Percentiles rank a stretch among this genome's conserved stretches.
Conservation (phyloP, 2,329 filamentous ascomycete genomes). For the Fusarium multiceps region DNA sequence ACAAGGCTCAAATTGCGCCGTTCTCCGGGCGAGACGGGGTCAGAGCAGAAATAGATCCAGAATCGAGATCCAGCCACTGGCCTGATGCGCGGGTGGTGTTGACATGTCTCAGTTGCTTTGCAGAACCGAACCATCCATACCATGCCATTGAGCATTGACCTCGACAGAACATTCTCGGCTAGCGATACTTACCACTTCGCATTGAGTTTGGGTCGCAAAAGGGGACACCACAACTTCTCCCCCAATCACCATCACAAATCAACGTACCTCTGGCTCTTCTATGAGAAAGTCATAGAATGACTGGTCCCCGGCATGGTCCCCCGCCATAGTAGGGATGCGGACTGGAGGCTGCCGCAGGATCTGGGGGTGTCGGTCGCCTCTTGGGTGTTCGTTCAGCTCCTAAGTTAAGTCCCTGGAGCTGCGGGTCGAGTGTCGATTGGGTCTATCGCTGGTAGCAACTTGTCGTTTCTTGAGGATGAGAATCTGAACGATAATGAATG, state of each 20-base stretch:
- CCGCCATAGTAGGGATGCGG: conserved; percentile 41
- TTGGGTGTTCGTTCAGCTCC: conserved; percentile 25
- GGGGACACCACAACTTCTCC: conserved; percentile 11
- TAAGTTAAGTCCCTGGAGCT: conserved; percentile 17
- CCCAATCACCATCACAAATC: neutral
- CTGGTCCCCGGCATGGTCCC: conserved; percentile 40
- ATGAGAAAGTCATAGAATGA: conserved; percentile 48
- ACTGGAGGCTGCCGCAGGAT: conserved; percentile 21
- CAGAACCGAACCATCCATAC: conserved; percentile 6
- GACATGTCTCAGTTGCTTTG: conserved; percentile 36
- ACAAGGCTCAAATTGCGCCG: conserved; percentile 19
- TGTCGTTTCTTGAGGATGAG: conserved; percentile 15
- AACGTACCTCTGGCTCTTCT: conserved; percentile 46
- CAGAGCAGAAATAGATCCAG: conserved; percentile 9
- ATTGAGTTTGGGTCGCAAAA: conserved; percentile 24
- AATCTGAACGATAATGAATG: conserved; percentile 11
- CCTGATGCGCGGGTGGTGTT: conserved; percentile 37
- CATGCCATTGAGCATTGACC: conserved; percentile 25
- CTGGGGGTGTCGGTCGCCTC: conserved; percentile 12
- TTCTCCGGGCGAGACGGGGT: conserved; percentile 9
- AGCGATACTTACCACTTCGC: conserved; percentile 17
- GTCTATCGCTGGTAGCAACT: conserved; percentile 13
- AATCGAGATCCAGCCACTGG: conserved; percentile 45
- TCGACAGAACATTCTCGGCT: conserved; percentile 14
- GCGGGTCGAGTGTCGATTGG: conserved; percentile 22